Base-by-base conservation (phyloP, 495 filamentous ascomycete genomes). In the Elasticomyces elasticus region DNA sequence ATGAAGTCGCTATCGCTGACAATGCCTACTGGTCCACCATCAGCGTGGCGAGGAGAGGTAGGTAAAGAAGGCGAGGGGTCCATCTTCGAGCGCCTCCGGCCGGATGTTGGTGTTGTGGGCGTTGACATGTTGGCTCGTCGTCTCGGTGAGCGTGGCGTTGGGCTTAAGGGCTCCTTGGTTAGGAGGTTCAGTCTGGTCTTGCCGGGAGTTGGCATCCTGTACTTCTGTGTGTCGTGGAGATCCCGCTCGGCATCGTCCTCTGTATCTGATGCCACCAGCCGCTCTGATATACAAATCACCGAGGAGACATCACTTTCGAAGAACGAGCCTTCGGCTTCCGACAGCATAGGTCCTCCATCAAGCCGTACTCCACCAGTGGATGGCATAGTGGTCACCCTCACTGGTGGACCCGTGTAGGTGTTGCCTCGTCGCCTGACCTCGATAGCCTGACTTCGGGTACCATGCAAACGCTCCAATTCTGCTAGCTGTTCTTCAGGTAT, bases 401-500 rank as follows among this genome's bases (percentile, higher is more conserved):
- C 42, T 30, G 63, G 62, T 22, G 58, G 54, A 27, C 52, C 45
- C 45, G 46, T 56, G 64, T 64, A 65, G 44, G 64, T 49, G 20
- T 47, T 57, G 26, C 62, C 64, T 22, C 61, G 40, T 17, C 66
- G 55, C 49, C 60, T 37, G 24, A 67, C 53, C 26, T 46, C 63
- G 25, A 64, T 61, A 3, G 46, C 52, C 24, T 55, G 47, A 27
- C 63, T 57, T 20, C 52, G 33, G 6, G 42, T 15, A 4, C 35
- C 42, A 47, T 67, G 66, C 47, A 65, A 56, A 13, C 51, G 56
- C 56, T 69, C 65, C 26, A 69, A 57, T 48, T 64, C 77, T 57
- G 82, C 77, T 31, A 91, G 71, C 38, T 87, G 81, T 51, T 83
- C 77, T 68, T 87, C 80, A 5, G 85, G 81, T 12, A 91, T 84